These are phyloP conservation scores for Paracamarosporium sp. DNA, from an alignment of 2,329 filamentous ascomycete genomes.

Conservation along the genomic window DNA sequence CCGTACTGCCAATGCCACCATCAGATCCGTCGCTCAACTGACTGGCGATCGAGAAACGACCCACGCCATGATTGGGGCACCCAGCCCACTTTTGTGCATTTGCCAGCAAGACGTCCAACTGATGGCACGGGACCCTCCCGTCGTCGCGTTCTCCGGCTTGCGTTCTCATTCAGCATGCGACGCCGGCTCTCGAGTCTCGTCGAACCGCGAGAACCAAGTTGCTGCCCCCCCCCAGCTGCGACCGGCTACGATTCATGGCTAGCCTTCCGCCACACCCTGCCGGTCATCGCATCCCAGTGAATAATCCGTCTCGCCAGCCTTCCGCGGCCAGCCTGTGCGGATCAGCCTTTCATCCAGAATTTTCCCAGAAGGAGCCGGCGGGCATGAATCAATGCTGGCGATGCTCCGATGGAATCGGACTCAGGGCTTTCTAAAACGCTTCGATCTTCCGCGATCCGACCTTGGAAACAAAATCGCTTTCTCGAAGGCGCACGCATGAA, in stretches of 20 bases:
- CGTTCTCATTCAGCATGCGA: slow-evolving; percentile 26
- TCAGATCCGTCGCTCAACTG: slow-evolving; percentile 22
- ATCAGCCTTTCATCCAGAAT: slow-evolving; percentile 37
- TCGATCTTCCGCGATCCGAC: slow-evolving; percentile 21
- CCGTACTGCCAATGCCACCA: slow-evolving; percentile 32
- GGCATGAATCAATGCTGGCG: slow-evolving; percentile 35
- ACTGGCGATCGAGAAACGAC: slow-evolving; percentile 35
- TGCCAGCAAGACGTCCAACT: slow-evolving; percentile 30
- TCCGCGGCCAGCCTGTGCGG: slow-evolving; percentile 32
- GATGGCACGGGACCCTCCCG: slow-evolving; percentile 34
- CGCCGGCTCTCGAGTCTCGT: slow-evolving; percentile 17
- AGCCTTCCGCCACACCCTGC: slow-evolving; percentile 34
- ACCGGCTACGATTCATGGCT: slow-evolving; percentile 21
- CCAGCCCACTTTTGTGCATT: slow-evolving; percentile 27
- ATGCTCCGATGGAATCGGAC: slow-evolving; percentile 23
- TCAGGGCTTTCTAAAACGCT: slow-evolving; percentile 31
- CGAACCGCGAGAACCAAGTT: slow-evolving; percentile 21
- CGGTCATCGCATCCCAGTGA: slow-evolving; percentile 38
- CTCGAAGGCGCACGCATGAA: slow-evolving; percentile 30
- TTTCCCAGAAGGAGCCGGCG: slow-evolving; percentile 30
- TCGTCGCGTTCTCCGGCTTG: slow-evolving; percentile 22
- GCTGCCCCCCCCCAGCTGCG: slow-evolving; percentile 20
- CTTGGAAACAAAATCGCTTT: slow-evolving; percentile 33
- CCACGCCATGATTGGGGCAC: slow-evolving; percentile 37
- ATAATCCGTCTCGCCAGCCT: slow-evolving; percentile 24